Evolutionary conservation across 371 early-diverging fungal species (phyloP).

Genomic region (Rhizopus microsporus): DNA sequence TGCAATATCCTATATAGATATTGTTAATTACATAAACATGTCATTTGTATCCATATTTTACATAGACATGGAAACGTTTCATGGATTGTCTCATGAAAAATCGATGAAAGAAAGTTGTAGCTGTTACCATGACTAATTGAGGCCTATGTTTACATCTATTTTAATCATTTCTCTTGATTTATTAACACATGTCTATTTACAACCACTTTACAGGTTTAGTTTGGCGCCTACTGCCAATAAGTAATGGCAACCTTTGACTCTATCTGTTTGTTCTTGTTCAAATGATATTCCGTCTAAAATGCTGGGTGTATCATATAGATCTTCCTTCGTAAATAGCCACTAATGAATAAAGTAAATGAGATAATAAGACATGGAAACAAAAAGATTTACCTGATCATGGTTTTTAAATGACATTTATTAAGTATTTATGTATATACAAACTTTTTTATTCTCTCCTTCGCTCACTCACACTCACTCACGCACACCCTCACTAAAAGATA

Average conservation of each 20-base stretch:
- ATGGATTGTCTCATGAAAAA: slow-evolving; percentile 83
- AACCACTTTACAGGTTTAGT: slow-evolving; percentile 55
- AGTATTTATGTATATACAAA: neutral
- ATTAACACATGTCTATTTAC: neutral
- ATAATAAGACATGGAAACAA: neutral
- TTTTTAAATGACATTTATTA: slow-evolving; percentile 1
- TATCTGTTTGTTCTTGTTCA: slow-evolving; percentile 55
- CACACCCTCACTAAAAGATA: too few species aligned
- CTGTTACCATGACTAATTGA: slow-evolving; percentile 69
- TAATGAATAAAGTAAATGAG: slow-evolving; percentile 23
- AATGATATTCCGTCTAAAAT: slow-evolving; percentile 49
- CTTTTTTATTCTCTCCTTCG: neutral
- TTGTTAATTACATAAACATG: neutral
- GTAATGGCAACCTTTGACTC: slow-evolving; percentile 68
- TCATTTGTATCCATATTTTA: slow-evolving; percentile 31
- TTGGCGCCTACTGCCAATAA: slow-evolving; percentile 65
- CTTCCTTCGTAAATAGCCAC: slow-evolving; percentile 73
- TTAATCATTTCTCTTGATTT: neutral
- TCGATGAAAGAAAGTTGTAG: slow-evolving; percentile 75
- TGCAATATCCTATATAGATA: slow-evolving; percentile 67
- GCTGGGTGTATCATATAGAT: slow-evolving; percentile 66
- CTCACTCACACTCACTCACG: neutral
- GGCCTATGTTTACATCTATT: slow-evolving; percentile 40
- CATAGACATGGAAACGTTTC: slow-evolving; percentile 61
- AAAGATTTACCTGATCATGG: neutral